Evolutionary conservation across 1,284 basidiomycete genomes (phyloP), one percentile per base, ranked within the genome.

Genomic region (Malassezia pachydermatis): DNA sequence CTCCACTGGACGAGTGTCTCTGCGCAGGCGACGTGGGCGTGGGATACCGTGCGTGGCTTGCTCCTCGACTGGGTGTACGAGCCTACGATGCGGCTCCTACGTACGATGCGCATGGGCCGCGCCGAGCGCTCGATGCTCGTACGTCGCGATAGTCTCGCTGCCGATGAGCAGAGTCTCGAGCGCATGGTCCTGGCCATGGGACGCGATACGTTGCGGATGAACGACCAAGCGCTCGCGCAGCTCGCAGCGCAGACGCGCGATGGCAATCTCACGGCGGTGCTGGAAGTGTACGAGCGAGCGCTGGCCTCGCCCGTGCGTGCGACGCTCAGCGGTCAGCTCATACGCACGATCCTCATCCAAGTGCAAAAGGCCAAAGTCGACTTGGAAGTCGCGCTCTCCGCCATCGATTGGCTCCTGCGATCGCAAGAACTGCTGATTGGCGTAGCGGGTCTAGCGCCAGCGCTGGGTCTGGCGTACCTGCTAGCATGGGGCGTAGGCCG

Each of bases 331-430:
- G 92, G 92, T 4, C 84, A 83, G 11, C 78, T 98, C 11, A 75
- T 96, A 22, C 79, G 92, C 32, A 84, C 86, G 0, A 74, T 90
- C 27, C 82, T 98, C 51, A 85, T 98, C 46, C 92, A 96, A 70
- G 79, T 95, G 2, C 92, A 98, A 67, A 98, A 96, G 73, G 86
- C 89, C 50, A 96, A 96, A 78, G 88, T 88, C 50, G 92, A 98
- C 72, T 81, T 96, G 45, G 85, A 88, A 61, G 80, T 92, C 75
- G 79, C 87, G 23, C 76, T 95, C 64, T 75, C 81, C 45, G 82
- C 86, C 42, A 84, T 95, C 58, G 92, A 98, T 74, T 87, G 84
- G 67, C 77, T 98, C 42, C 81, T 98, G 55, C 86, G 84, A 62
- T 89, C 86, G 2, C 92, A 98, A 73, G 88, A 95, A 72, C 77